Percentiles rank a stretch among this genome's conserved stretches.
Evolutionary conservation across 768 basidiomycete species (phyloP).

Genomic region (Porpolomopsis calyptriformis): DNA sequence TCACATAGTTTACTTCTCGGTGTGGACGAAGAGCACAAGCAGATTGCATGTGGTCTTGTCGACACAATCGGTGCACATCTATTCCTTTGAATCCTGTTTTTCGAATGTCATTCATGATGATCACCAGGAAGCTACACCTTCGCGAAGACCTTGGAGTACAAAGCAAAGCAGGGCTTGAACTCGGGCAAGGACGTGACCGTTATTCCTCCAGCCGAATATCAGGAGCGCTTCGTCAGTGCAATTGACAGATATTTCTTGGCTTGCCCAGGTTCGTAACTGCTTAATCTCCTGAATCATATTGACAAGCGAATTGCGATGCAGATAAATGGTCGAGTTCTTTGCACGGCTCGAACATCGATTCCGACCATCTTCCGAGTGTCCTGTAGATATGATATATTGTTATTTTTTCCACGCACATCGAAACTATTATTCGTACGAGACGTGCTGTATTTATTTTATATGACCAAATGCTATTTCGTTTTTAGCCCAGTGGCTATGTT

Average conservation of each 20-base stretch:
- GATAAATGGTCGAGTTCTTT: neutral
- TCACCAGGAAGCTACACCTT: conserved; percentile 67
- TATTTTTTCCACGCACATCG: no score
- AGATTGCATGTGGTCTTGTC: conserved; percentile 70
- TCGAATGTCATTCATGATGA: neutral
- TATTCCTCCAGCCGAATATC: conserved; percentile 70
- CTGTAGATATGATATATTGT: neutral
- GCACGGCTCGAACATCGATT: neutral
- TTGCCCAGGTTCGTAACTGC: conserved; percentile 47
- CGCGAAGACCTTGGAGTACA: conserved; percentile 79
- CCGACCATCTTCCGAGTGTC: neutral
- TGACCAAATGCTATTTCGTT: no score
- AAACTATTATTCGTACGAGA: no score
- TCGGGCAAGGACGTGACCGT: conserved; percentile 69
- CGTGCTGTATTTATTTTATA: no score
- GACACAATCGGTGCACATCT: conserved; percentile 61
- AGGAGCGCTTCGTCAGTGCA: conserved; percentile 63
- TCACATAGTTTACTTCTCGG: conserved; percentile 54
- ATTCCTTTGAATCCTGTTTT: neutral
- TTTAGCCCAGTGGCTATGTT: no score
- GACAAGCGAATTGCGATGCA: conserved; percentile 1
- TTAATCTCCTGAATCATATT: neutral
- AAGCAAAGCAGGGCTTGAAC: conserved; percentile 69
- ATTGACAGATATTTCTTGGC: conserved; percentile 68
- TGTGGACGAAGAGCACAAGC: conserved; percentile 52